Base-by-base conservation (phyloP, 2,329 filamentous ascomycete species). In the Byssoonygena ceratinophila region DNA sequence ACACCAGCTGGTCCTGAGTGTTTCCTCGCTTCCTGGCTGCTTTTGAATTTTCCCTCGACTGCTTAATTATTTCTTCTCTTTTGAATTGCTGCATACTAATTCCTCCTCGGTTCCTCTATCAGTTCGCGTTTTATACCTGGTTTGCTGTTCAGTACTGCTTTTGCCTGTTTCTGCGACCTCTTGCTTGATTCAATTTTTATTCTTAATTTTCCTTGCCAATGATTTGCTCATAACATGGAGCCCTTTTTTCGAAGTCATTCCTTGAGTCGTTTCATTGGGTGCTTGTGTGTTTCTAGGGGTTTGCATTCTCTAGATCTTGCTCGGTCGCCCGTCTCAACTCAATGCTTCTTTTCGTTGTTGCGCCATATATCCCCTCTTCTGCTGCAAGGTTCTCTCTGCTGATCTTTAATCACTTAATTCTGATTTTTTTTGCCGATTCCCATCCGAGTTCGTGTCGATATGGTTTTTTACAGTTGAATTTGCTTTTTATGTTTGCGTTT, bases 1-100 rank as follows among this genome's bases (percentile, higher is more conserved):
- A 70, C 69, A 71, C 69, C 63, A 68, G 69, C 69, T 71, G 69
- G 69, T 70, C 68, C 69, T 71, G 69, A 66, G 68, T 71, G 69
- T 69, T 70, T 48, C 25, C 45, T 44, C 45, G n/a, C 23, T 50
- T 52, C 31, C 55, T 61, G 61, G 63, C 57, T 56, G 44, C 20
- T 53, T 43, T 34, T 39, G 31, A 53, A 20, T 14, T 29, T 44
- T 20, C 40, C 34, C 25, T 27, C n/a, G 39, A 20, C 39, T 44
- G 12, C 34, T 49, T 49, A 34, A 32, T 53, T 43, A 12, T 41
- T 52, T 11, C 45, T 46, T 12, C 29, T 37, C 43, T 27, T 39
- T 27, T 27, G 7, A 44, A 11, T 34, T 39, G n/a, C 39, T 52
- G 20, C 48, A 37, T 46, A 36, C 25, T 36, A 4, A 29, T 27